Percentiles rank a stretch among this genome's conserved stretches.
Conservation (phyloP, 192 early-diverging fungal genomes). For the Gonapodya sp. region DNA sequence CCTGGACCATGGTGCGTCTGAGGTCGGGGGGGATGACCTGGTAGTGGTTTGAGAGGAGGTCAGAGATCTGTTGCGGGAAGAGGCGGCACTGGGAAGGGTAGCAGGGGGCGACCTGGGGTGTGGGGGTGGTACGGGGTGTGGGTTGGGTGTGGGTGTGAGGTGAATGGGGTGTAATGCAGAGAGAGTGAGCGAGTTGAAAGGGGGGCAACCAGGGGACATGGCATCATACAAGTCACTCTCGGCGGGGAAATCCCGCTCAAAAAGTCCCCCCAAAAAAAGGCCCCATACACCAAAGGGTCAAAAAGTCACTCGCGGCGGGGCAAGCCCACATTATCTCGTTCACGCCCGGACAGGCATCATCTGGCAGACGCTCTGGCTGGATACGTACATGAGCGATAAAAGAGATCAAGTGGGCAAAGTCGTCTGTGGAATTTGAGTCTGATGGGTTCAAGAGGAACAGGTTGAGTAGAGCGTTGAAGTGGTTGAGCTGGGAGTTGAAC, state of each 20-base stretch:
- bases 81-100: conserved; percentile 70
- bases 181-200: too few relatives aligned
- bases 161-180: too few relatives aligned
- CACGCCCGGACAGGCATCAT: background rate
- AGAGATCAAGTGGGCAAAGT: conserved; percentile 79
- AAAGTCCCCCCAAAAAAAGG: too few relatives aligned
- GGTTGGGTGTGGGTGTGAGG: too few relatives aligned
- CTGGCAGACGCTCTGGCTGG: background rate
- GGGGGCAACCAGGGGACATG: too few relatives aligned
- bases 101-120: conserved; percentile 59
- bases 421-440: conserved; percentile 52
- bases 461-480: conserved; percentile 76
- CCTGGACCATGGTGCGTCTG: conserved; percentile 79
- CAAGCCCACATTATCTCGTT: background rate
- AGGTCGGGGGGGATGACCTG: conserved; percentile 72
- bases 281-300: conserved; percentile 4
- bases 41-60: conserved; percentile 71
- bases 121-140: conserved; percentile 9
- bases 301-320: background rate
- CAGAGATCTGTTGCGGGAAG: conserved; percentile 78
- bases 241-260: too few relatives aligned
- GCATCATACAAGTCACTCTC: too few relatives aligned
- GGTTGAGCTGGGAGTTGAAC: conserved; percentile 85
- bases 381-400: conserved; percentile 70
- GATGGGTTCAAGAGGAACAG: conserved; percentile 82